Base-by-base conservation (phyloP, 148 eudicot genomes). In the Pharnaceum exiguum region DNA sequence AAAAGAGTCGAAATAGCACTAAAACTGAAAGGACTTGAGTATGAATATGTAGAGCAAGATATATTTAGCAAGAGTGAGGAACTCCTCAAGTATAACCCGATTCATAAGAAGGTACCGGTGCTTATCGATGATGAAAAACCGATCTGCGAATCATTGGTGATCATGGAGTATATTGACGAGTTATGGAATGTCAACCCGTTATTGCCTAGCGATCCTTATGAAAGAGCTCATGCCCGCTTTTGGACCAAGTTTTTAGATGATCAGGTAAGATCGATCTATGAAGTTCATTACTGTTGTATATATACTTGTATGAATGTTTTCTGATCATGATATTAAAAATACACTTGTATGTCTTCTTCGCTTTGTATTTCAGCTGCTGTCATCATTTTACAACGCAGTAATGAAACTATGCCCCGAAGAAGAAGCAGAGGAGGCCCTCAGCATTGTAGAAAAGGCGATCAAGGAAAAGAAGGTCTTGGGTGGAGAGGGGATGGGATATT, bases 401-500 rank as follows among this genome's bases (percentile, higher is more conserved):
- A n/a, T n/a, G n/a, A n/a, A n/a, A n/a, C n/a, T n/a, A n/a, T n/a
- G n/a, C n/a, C n/a, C 47, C 0, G 62, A 23, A 57, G 62, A 57
- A 26, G 55, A 60, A 35, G 65, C 65, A n/a, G 11, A 12, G 11
- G 45, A n/a, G 23, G n/a, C 17, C 43, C 32, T 60, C 11, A 22
- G 38, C 10, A 32, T 15, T 12, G 55, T 60, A 5, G 65, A 60
- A 36, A 33, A 33, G 1, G 45, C 46, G 65, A 44, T 60, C 28
- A 33, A 48, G 29, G 65, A 55, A 9, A 60, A 48, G 31, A 60
- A n/a, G 33, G 46, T 46, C 32, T 60, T 60, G 23, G 65, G 55
- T 0, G 65, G 65, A 4, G 45, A 60, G 39, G 33, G 23, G 19
- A 9, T 46, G 10, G 65, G 65, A 1, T 35, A 31, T 11, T 29